Evolutionary conservation across 2,329 filamentous ascomycete species (phyloP).

Genomic region (Trichophaea hybrida): DNA sequence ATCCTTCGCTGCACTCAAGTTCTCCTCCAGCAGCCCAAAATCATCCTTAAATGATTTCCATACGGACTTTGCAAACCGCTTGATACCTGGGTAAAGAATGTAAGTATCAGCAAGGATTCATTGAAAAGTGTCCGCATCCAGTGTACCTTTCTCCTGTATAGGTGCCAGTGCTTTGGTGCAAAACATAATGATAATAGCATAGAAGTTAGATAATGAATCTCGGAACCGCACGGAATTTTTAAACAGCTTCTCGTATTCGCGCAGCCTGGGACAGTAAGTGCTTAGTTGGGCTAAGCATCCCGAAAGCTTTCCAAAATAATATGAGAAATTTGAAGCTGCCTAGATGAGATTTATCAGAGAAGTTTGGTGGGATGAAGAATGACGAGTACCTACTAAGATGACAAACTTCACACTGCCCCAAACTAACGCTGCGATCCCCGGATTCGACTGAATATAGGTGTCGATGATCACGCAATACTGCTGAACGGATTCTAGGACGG

Average conservation of each 20-base stretch:
- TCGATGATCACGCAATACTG: constrained; percentile 23
- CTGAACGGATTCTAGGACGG: constrained; percentile 20
- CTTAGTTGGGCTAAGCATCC: background rate
- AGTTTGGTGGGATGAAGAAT: constrained; percentile 13
- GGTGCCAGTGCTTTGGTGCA: constrained; percentile 20
- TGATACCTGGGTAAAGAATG: background rate
- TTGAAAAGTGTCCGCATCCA: background rate
- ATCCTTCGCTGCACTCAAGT: constrained; percentile 6
- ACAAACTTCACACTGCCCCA: constrained; percentile 25
- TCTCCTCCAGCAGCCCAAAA: constrained; percentile 16
- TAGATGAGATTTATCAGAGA: background rate
- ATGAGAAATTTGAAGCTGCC: background rate
- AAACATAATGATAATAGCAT: constrained; percentile 22
- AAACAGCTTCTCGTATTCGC: constrained; percentile 24
- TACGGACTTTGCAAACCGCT: constrained; percentile 6
- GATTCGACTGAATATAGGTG: constrained; percentile 21
- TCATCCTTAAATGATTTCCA: constrained; percentile 17
- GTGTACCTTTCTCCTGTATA: constrained; percentile 21
- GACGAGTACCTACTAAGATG: constrained; percentile 20
- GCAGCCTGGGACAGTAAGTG: background rate
- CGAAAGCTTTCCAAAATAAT: background rate
- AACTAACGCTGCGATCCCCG: constrained; percentile 22
- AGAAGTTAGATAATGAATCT: constrained; percentile 19
- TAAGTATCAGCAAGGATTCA: background rate
- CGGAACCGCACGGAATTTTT: constrained; percentile 17